phyloP scores from a whole-genome alignment of 1,139 yeast species.

The Debaryomyces psychrophilus region DNA sequence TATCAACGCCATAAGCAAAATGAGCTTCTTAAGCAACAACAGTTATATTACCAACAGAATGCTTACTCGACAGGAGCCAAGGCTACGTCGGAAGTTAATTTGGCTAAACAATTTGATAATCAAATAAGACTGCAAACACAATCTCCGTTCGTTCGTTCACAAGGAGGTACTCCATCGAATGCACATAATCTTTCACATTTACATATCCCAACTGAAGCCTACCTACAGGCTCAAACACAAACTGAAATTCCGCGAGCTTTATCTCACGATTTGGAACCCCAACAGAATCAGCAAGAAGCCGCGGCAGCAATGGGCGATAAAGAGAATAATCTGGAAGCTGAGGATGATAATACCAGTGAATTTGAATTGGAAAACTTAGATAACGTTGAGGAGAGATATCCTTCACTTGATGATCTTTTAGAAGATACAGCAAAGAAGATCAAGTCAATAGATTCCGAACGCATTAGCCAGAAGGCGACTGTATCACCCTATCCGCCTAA shows the following conservation, averaged over 20 bases:
- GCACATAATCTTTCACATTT: neutral
- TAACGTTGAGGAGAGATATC: slow-evolving; percentile 47
- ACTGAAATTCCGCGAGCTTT: neutral
- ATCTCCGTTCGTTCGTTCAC: slow-evolving; percentile 3
- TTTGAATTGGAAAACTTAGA: slow-evolving; percentile 41
- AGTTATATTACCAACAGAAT: slow-evolving; percentile 36
- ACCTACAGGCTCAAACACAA: slow-evolving; percentile 11
- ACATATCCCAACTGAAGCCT: slow-evolving; percentile 7
- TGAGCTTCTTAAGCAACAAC: slow-evolving; percentile 41
- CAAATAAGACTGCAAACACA: slow-evolving; percentile 9
- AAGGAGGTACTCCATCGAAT: slow-evolving; percentile 1
- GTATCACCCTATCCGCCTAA: neutral
- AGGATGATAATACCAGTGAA: slow-evolving; percentile 2
- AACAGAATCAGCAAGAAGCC: slow-evolving; percentile 5
- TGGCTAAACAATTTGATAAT: slow-evolving; percentile 7
- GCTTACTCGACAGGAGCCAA: slow-evolving; percentile 13
- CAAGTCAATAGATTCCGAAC: neutral
- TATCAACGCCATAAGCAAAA: slow-evolving; percentile 46
- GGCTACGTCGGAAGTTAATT: slow-evolving; percentile 13
- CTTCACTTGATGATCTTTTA: slow-evolving; percentile 43
- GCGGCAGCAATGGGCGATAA: neutral
- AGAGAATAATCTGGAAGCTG: neutral
- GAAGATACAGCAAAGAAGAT: slow-evolving; percentile 16
- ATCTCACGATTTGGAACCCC: slow-evolving; percentile 5
- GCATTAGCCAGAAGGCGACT: neutral